Conservation (phyloP, 1,284 basidiomycete species). For the Omphalotus olearius region DNA sequence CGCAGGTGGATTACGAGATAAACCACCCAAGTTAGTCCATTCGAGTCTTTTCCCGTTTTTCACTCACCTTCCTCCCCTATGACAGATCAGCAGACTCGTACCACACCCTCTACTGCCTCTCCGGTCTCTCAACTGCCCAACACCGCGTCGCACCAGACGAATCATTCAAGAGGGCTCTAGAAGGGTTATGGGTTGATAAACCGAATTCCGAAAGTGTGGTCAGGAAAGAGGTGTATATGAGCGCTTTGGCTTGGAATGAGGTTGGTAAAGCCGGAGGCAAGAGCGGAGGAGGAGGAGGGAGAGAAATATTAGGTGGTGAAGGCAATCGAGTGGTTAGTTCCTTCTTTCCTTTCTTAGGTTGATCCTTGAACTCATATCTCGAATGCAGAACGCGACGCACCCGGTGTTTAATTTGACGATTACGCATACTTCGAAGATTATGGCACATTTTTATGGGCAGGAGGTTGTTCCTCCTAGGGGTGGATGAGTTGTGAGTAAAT, state of each 20-base stretch:
- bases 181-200: constrained; percentile 27
- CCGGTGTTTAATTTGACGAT: constrained; percentile 84
- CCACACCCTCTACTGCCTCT: constrained; percentile 88
- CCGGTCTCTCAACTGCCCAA: constrained; percentile 86
- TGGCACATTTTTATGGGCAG: constrained; percentile 54
- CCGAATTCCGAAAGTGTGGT: neutral
- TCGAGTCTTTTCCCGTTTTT: neutral
- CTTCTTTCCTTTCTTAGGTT: constrained; percentile 1
- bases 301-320: constrained; percentile 56
- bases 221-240: constrained; percentile 46
- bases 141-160: constrained; percentile 61
- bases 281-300: constrained; percentile 14
- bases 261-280: constrained; percentile 54
- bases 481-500: no score
- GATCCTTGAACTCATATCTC: neutral
- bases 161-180: constrained; percentile 35
- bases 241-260: constrained; percentile 72
- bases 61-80: constrained; percentile 1
- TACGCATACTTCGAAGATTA: constrained; percentile 69
- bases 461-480: no score
- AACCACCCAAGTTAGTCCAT: constrained; percentile 79
- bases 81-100: constrained; percentile 80
- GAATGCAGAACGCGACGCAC: constrained; percentile 72
- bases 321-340: constrained; percentile 68
- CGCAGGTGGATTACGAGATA: constrained; percentile 87